These are phyloP conservation scores for Luffa aegyptiaca DNA, from an alignment of 306 rosid species.

Conservation along the genomic window DNA sequence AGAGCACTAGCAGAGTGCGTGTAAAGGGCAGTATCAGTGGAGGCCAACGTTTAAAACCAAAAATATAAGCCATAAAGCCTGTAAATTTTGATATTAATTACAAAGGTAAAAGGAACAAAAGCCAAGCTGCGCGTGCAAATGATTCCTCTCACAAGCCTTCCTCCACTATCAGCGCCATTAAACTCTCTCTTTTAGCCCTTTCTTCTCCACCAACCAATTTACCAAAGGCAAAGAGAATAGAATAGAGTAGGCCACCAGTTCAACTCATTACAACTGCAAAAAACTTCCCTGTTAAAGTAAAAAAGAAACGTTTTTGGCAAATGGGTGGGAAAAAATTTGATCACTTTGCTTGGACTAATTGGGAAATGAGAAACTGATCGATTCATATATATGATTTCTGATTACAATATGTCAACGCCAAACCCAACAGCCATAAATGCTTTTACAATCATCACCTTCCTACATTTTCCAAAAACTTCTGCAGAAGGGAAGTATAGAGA, in stretches of 20 bases:
- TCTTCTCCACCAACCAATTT: neutral
- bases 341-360: neutral
- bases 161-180: neutral
- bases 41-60: neutral
- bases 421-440: neutral
- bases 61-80: neutral
- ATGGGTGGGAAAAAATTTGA: neutral
- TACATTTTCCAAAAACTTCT: constrained; percentile 21
- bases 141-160: neutral
- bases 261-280: neutral
- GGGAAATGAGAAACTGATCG: neutral
- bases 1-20: neutral
- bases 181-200: neutral
- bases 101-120: neutral
- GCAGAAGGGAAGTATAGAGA: constrained; percentile 54
- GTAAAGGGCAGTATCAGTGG: neutral
- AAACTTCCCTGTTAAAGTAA: neutral
- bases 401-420: neutral
- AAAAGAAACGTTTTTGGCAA: neutral
- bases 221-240: neutral
- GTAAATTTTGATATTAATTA: neutral
- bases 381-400: neutral
- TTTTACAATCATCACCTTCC: constrained; percentile 45
- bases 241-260: neutral
- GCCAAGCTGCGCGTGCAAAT: neutral